Evolutionary conservation across 1,139 yeast species (phyloP).

Genomic region (Yamadazyma buinensis): DNA sequence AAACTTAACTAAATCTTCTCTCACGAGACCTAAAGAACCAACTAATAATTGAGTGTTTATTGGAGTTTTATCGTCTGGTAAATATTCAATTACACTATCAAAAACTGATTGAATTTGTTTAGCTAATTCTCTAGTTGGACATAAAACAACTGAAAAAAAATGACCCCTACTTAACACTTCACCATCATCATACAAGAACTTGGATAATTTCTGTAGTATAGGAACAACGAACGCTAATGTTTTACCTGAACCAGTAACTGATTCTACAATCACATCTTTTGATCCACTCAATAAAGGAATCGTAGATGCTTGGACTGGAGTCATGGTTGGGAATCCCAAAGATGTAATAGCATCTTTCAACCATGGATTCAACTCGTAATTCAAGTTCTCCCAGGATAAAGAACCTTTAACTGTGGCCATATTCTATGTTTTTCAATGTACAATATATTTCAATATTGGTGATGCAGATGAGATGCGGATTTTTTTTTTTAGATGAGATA

Average conservation of each 20-base stretch:
- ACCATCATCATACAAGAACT: constrained; percentile 22
- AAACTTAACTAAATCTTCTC: constrained; percentile 70
- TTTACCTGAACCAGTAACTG: constrained; percentile 97
- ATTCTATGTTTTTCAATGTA: background rate
- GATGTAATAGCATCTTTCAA: constrained; percentile 61
- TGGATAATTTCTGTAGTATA: constrained; percentile 59
- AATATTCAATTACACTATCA: constrained; percentile 52
- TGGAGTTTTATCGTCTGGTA: constrained; percentile 44
- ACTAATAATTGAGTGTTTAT: constrained; percentile 70
- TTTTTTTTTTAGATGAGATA: constrained; percentile 3
- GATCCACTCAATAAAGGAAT: constrained; percentile 84
- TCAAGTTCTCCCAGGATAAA: constrained; percentile 37
- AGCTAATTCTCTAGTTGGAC: constrained; percentile 94
- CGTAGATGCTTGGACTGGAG: constrained; percentile 96
- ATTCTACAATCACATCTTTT: constrained; percentile 94
- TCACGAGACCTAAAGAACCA: constrained; percentile 70
- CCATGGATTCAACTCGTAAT: constrained; percentile 41
- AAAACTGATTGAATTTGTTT: constrained; percentile 74
- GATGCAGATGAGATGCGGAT: constrained; percentile 2
- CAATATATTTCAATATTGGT: too few species aligned
- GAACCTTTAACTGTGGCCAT: constrained; percentile 26
- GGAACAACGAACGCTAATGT: constrained; percentile 88
- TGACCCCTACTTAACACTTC: constrained; percentile 53
- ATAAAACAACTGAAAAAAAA: constrained; percentile 66
- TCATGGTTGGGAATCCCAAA: constrained; percentile 78